Evolutionary conservation across 805 yeast genomes (phyloP).

Genomic region (Nakazawaea pomicola): DNA sequence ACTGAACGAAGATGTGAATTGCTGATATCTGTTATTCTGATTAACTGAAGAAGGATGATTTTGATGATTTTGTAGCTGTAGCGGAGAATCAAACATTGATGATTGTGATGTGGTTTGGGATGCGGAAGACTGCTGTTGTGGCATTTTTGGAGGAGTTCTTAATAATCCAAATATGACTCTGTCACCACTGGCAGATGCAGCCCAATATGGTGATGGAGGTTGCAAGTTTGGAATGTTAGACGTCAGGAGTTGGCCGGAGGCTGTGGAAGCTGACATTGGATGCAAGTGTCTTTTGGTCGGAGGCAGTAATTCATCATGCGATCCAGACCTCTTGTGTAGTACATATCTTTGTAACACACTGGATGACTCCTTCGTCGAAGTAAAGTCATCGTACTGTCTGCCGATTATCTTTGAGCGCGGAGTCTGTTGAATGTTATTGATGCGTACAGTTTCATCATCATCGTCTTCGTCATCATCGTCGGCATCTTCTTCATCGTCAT

Average conservation of each 20-base stretch:
- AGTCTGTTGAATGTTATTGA: slow-evolving; percentile 1
- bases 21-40: slow-evolving; percentile 6
- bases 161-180: slow-evolving; percentile 25
- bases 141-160: slow-evolving; percentile 11
- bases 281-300: slow-evolving; percentile 6
- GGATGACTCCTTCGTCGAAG: slow-evolving; percentile 1
- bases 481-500: slow-evolving; percentile 9
- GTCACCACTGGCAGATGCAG: slow-evolving; percentile 36
- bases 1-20: slow-evolving; percentile 60
- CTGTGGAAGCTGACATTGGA: too few species aligned
- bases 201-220: slow-evolving; percentile 36
- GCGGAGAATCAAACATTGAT: slow-evolving; percentile 12
- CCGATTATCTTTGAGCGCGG: slow-evolving; percentile 10
- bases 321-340: slow-evolving; percentile 6
- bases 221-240: slow-evolving; percentile 31
- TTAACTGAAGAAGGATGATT: slow-evolving; percentile 1
- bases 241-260: slow-evolving; percentile 17
- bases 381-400: slow-evolving; percentile 2
- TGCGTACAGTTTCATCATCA: slow-evolving; percentile 10
- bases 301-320: slow-evolving; percentile 15
- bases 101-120: slow-evolving; percentile 7
- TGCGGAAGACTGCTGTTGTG: slow-evolving; percentile 30
- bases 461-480: slow-evolving; percentile 13
- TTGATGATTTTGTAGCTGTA: slow-evolving; percentile 15
- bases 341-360: slow-evolving; percentile 2